Percentiles rank a stretch among this genome's conserved stretches.
Conservation (phyloP, 148 eudicot genomes). For the Chenopodium quinoa region DNA sequence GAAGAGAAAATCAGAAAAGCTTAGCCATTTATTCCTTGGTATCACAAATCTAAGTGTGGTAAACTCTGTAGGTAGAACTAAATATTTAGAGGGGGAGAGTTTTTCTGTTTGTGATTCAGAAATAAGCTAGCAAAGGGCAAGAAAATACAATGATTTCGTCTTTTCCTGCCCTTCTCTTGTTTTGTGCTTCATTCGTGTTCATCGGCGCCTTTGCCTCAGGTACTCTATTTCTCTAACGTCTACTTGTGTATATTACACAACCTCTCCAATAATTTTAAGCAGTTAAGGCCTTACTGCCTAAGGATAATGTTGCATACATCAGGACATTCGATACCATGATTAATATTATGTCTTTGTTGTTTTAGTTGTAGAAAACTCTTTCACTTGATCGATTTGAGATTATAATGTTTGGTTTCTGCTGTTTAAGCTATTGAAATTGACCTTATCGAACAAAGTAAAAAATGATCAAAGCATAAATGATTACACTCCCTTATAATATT, state of each 20-base stretch:
- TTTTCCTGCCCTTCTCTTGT: conserved; percentile 13
- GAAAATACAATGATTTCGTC: conserved; percentile 18
- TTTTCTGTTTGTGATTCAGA: not conserved
- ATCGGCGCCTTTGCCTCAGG: conserved; percentile 7
- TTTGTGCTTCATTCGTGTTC: conserved; percentile 18
- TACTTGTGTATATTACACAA: not conserved
- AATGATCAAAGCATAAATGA: not conserved
- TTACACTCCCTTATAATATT: not conserved
- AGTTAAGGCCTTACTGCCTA: not conserved
- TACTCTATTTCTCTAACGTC: not conserved
- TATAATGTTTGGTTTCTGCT: not conserved
- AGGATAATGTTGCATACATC: not conserved
- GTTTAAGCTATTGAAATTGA: not conserved
- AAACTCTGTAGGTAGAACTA: not conserved
- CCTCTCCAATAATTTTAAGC: not conserved
- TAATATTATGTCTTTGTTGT: not conserved
- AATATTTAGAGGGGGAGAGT: not conserved
- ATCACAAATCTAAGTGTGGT: not conserved
- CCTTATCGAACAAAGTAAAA: not conserved
- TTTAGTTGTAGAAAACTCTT: not conserved
- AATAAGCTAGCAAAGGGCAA: not conserved
- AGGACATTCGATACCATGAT: not conserved
- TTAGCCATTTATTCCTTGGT: not conserved
- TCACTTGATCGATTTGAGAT: not conserved
- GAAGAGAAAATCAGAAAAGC: not conserved